Evolutionary conservation across 495 filamentous ascomycete species (phyloP).

Genomic region (Daldinia grandis): DNA sequence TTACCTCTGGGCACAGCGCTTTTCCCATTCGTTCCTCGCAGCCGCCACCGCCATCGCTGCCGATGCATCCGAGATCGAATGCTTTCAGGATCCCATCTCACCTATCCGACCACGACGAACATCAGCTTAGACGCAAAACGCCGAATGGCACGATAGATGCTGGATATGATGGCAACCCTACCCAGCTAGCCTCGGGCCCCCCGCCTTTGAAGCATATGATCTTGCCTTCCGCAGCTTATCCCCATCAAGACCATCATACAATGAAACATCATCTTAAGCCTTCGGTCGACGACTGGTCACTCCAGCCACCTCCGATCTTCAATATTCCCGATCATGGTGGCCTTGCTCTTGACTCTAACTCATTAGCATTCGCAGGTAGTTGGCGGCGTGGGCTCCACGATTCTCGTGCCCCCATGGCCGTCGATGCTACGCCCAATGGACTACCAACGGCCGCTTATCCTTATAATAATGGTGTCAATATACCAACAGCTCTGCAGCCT

Average conservation of each 20-base stretch:
- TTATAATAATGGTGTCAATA: slow-evolving; percentile 56
- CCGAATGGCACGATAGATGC: slow-evolving; percentile 92
- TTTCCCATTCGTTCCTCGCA: slow-evolving; percentile 55
- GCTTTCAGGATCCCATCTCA: slow-evolving; percentile 45
- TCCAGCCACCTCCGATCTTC: slow-evolving; percentile 24
- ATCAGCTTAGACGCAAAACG: slow-evolving; percentile 90
- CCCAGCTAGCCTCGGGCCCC: slow-evolving; percentile 77
- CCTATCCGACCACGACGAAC: slow-evolving; percentile 63
- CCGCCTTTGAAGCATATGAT: slow-evolving; percentile 89
- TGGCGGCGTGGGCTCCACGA: slow-evolving; percentile 37
- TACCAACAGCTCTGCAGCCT: slow-evolving; percentile 76
- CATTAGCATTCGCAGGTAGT: slow-evolving; percentile 18
- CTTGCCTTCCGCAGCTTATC: slow-evolving; percentile 57
- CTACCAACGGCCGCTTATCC: slow-evolving; percentile 41
- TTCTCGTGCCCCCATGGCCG: slow-evolving; percentile 25
- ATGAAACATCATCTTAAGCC: slow-evolving; percentile 25
- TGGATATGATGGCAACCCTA: slow-evolving; percentile 88
- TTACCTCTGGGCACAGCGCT: slow-evolving; percentile 41
- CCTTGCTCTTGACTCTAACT: slow-evolving; percentile 21
- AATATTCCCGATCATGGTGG: slow-evolving; percentile 21
- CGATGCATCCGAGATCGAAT: slow-evolving; percentile 33
- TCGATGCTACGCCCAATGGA: slow-evolving; percentile 38
- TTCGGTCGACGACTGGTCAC: slow-evolving; percentile 31
- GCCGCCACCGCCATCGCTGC: slow-evolving; percentile 32
- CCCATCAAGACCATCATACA: slow-evolving; percentile 42